Evolutionary conservation across 176 grass and related monocot species (phyloP), one percentile per base, ranked within the genome.

Genomic region (Hyparrhenia diplandra): DNA sequence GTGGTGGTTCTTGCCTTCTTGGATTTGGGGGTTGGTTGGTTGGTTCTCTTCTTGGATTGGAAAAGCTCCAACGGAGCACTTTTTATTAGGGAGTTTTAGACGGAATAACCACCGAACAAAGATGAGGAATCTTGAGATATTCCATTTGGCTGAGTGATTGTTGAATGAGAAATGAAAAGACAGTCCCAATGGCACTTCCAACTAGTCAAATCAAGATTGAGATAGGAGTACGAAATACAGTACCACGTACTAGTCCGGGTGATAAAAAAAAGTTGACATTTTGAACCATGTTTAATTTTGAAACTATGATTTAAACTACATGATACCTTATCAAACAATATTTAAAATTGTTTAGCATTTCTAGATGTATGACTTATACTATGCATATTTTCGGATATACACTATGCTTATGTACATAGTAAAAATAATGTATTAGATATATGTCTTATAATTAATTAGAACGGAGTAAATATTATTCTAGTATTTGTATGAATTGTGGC

Each of bases 21-120:
- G 77, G 76, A 77, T 85, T 67, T 73, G 55, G 47, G 40, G 2
- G 10, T 80, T 47, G 71, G 4, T 61, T 21, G 51, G 49, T 51
- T 54, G 3, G n/a, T 10, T 23, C 20, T 20, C 16, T 54, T 42
- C 3, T 65, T 64, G 81, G 81, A 67, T 69, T 67, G 30, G 81
- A 80, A 80, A 78, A 76, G 34, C 13, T 65, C 64, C 71, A 71
- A 21, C 3, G 17, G 45, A 74, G 24, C 69, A 84, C 49, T 52
- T 13, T 61, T 61, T 69, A 13, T 62, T 10, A 34, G 41, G 12
- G 57, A 36, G 34, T 10, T 43, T 7, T 0, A 7, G 34, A 21
- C 9, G 37, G 5, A 61, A 60, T n/a, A 43, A 42, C 57, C 25
- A n/a, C 7, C 13, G 21, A 36, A 80, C 43, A 67, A 28, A 55